phyloP scores from a whole-genome alignment of 805 yeast genomes.

The Ogataea methylovora region DNA sequence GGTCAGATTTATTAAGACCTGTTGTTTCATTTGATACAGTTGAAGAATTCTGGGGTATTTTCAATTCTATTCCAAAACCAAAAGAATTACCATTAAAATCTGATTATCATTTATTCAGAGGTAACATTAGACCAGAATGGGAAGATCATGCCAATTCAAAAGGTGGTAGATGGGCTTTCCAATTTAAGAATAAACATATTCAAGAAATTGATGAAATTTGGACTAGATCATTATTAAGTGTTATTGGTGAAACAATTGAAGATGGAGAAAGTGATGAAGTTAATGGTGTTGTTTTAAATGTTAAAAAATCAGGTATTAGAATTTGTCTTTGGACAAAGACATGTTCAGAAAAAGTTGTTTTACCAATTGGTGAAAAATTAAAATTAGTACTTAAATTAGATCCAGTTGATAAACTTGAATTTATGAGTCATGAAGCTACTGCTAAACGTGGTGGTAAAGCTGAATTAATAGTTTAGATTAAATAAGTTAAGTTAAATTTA shows the following conservation, averaged over 20 bases:
- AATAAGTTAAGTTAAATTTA: no score
- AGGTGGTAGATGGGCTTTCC: conserved; percentile 94
- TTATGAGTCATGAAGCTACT: conserved; percentile 55
- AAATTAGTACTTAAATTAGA: conserved; percentile 75
- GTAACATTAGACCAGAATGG: conserved; percentile 97
- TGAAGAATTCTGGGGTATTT: conserved; percentile 98
- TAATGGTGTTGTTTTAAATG: conserved; percentile 87
- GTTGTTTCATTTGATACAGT: conserved; percentile 90
- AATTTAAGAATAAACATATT: conserved; percentile 52
- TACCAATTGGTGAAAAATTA: conserved; percentile 77
- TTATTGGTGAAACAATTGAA: conserved; percentile 92
- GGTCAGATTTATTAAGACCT: conserved; percentile 90
- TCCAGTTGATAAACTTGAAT: conserved; percentile 74
- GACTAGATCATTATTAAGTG: conserved; percentile 82
- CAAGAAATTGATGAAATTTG: conserved; percentile 61
- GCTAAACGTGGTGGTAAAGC: conserved; percentile 23
- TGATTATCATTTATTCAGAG: conserved; percentile 92
- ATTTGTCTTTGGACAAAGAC: conserved; percentile 92
- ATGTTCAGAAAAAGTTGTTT: conserved; percentile 47
- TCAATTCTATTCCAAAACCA: conserved; percentile 88
- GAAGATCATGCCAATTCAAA: conserved; percentile 81
- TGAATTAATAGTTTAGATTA: conserved; percentile 8
- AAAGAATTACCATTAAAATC: conserved; percentile 85
- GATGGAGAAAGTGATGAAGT: conserved; percentile 76
- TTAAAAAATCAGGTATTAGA: conserved; percentile 75